These are phyloP conservation scores for Ophiocordyceps sinensis DNA, from an alignment of 2,329 filamentous ascomycete genomes.

Conservation along the genomic window DNA sequence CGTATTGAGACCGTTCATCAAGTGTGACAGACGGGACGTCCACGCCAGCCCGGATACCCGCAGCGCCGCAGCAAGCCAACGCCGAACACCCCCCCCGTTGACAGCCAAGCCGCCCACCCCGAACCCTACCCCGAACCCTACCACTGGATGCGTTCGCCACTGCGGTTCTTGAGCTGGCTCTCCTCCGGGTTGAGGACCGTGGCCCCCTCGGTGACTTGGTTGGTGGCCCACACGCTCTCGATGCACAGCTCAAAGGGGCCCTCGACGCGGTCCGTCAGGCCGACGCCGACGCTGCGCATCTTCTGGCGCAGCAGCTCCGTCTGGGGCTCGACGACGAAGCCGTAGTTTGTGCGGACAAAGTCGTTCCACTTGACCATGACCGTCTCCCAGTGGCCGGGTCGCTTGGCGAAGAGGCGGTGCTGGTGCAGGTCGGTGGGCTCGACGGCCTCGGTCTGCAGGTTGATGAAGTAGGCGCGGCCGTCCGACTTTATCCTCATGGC, in stretches of 20 bases:
- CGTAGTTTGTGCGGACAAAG: conserved; percentile 90
- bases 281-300: conserved; percentile 73
- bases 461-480: conserved; percentile 84
- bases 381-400: conserved; percentile 84
- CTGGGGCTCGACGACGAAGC: conserved; percentile 84
- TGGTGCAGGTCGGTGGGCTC: conserved; percentile 94
- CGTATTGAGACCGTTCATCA: too few relatives aligned
- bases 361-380: conserved; percentile 82
- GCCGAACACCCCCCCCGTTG: too few relatives aligned
- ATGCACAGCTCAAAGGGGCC: conserved; percentile 82
- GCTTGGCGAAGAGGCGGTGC: conserved; percentile 68
- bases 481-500: conserved; percentile 83
- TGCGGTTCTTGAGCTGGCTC: conserved; percentile 20
- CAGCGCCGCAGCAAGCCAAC: too few relatives aligned
- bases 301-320: conserved; percentile 77
- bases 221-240: conserved; percentile 83
- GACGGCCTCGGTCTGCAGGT: conserved; percentile 87
- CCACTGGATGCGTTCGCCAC: conserved; percentile 24
- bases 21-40: too few relatives aligned
- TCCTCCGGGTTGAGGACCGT: conserved; percentile 7
- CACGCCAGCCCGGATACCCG: too few relatives aligned
- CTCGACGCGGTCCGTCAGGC: conserved; percentile 75
- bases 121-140: conserved; percentile 3
- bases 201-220: conserved; percentile 23
- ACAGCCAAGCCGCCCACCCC: too few relatives aligned